Evolutionary conservation across 2,329 filamentous ascomycete genomes (phyloP), one percentile per base, ranked within the genome.

Genomic region (Hymenoscyphus infarciens): DNA sequence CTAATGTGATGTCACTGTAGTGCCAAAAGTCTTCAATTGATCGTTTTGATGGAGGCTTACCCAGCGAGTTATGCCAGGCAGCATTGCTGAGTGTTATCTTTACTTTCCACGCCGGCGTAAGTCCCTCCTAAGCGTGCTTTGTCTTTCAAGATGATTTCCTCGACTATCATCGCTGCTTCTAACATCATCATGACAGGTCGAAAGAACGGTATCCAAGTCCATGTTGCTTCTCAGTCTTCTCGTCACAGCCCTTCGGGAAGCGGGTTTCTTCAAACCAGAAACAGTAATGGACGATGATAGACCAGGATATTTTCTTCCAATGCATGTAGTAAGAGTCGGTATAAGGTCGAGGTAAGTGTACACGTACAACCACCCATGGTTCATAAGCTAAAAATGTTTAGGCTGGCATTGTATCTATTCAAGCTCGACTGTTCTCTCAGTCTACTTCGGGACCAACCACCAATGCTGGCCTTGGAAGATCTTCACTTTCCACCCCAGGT

Each of bases 381-480:
- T 27, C 3, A 31, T 35, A 22, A 15, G 2, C 39, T 57, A 15
- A 57, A n/a, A 25, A 4, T 16, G 16, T 45, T 13, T 10, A 79
- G 77, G 57, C 60, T 79, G 7, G 72, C 75, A 1, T 52, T 69
- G 1, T 71, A 68, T 29, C 64, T 77, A 0, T 76, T 76, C 61
- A 78, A 78, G 59, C 68, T 80, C 29, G 78, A 80, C 62, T 58
- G 70, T 0, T 78, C 76, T 33, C 56, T 79, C 7, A 75, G 75
- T 33, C 66, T 74, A 7, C 68, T 71, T 35, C 73, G 59, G 61
- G 69, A 68, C 60, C 72, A 78, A 55, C 70, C 77, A 1, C 70
- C 74, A 0, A 59, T 72, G 0, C 61, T 79, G 0, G 70, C 72
- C 5, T 62, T 73, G 1, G 75, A 78, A 62, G 78, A 80, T 60